These are phyloP conservation scores for Solanum dulcamara DNA, from an alignment of 257 asterid species.

Conservation along the genomic window DNA sequence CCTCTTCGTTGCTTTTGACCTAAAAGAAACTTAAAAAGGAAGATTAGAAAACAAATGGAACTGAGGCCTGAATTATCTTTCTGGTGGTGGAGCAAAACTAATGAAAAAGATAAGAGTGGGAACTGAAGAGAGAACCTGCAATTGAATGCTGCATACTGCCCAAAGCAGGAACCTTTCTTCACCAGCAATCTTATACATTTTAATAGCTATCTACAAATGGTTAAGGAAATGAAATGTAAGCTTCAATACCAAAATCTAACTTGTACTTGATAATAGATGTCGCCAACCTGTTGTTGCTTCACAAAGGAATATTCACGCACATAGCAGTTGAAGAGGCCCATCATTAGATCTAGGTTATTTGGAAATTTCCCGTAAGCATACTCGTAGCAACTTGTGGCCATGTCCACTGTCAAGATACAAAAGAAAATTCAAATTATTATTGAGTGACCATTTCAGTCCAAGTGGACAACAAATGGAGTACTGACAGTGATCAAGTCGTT, in stretches of 20 bases:
- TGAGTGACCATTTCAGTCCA: not conserved
- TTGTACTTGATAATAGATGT: not conserved
- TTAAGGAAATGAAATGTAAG: not conserved
- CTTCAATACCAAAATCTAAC: not conserved
- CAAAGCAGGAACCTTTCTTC: slow-evolving; percentile 94
- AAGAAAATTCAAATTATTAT: not conserved
- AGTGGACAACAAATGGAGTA: not conserved
- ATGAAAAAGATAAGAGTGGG: not conserved
- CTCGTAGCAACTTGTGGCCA: slow-evolving; percentile 93
- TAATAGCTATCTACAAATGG: slow-evolving; percentile 67
- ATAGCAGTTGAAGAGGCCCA: slow-evolving; percentile 87
- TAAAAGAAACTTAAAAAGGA: not conserved
- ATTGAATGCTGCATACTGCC: slow-evolving; percentile 98
- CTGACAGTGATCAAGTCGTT: slow-evolving; percentile 84
- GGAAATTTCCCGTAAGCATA: slow-evolving; percentile 73
- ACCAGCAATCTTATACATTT: slow-evolving; percentile 78
- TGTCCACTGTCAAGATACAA: slow-evolving; percentile 53
- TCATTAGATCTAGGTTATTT: slow-evolving; percentile 75
- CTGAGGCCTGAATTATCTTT: not conserved
- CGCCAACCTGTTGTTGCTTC: slow-evolving; percentile 94
- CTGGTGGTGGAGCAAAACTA: not conserved
- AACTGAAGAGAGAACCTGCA: slow-evolving; percentile 57
- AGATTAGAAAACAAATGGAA: not conserved
- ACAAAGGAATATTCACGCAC: slow-evolving; percentile 89
- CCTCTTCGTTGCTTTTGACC: too few relatives aligned